A percentile compares a stretch with the other conserved stretches of the same genome.
These are phyloP conservation scores for Crithidia thermophila DNA, from an alignment of 208 protist genomes.

Conservation along the genomic window DNA sequence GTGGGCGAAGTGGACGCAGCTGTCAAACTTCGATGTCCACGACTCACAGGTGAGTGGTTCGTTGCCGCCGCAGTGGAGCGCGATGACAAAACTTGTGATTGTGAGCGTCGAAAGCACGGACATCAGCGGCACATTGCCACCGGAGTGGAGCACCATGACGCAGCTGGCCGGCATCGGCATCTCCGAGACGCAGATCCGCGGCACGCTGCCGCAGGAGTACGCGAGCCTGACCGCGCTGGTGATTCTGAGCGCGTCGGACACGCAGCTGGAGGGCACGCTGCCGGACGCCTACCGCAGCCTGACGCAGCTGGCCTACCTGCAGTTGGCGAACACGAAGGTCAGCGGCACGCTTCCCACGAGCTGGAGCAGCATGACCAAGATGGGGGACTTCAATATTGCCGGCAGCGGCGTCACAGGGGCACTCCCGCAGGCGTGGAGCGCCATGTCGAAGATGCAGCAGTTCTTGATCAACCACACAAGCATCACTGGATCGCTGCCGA, in stretches of 20 bases:
- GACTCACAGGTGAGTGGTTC: too few species aligned
- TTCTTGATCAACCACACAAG: neutral
- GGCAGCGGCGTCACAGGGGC: neutral
- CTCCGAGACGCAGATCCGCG: neutral
- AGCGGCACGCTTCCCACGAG: neutral
- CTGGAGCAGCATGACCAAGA: neutral
- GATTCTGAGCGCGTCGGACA: neutral
- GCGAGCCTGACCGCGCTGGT: neutral
- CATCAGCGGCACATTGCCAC: neutral
- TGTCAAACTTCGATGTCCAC: too few species aligned
- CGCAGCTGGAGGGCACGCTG: conserved; percentile 1
- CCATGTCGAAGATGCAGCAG: neutral
- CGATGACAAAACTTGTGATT: too few species aligned
- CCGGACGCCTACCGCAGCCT: conserved; percentile 1
- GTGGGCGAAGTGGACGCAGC: too few species aligned
- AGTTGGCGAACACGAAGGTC: neutral
- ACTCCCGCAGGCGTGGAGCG: neutral
- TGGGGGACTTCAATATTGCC: neutral
- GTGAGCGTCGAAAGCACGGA: neutral
- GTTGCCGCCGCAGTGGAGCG: too few species aligned
- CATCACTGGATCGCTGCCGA: neutral
- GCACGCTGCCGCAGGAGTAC: neutral
- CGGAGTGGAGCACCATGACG: neutral
- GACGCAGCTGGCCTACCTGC: too few species aligned
- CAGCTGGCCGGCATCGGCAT: neutral